phyloP scores from a whole-genome alignment of 2,329 filamentous ascomycete species.

The Spiromastix sp. region DNA sequence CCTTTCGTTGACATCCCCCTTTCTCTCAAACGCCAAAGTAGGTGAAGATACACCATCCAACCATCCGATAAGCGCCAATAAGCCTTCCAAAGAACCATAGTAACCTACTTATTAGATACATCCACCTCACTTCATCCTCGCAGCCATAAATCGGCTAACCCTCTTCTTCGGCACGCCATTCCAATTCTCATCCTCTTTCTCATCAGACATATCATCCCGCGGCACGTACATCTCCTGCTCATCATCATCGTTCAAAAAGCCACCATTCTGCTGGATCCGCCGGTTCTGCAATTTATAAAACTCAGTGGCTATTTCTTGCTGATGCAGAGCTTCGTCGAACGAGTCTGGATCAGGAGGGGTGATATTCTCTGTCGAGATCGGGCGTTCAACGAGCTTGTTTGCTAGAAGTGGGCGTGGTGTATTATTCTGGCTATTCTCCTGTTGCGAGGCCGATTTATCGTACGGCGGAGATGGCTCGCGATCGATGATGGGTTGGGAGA shows the following conservation, averaged over 20 bases:
- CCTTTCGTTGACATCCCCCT: no score
- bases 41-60: no score
- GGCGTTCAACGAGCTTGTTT: constrained; percentile 46
- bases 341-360: constrained; percentile 47
- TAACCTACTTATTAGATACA: no score
- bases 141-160: constrained; percentile 39
- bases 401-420: constrained; percentile 34
- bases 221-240: constrained; percentile 50
- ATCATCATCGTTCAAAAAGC: constrained; percentile 65
- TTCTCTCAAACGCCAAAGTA: no score
- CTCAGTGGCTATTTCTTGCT: constrained; percentile 68
- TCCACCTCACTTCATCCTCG: constrained; percentile 26
- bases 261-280: constrained; percentile 73
- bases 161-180: constrained; percentile 21
- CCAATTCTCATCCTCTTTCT: constrained; percentile 36
- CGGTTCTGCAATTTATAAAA: constrained; percentile 75
- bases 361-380: constrained; percentile 18
- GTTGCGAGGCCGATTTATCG: constrained; percentile 12
- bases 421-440: not conserved
- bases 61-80: no score
- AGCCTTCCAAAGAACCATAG: no score
- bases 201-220: constrained; percentile 51
- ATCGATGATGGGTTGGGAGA: constrained; percentile 26
- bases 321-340: constrained; percentile 60
- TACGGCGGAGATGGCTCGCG: constrained; percentile 12